These are phyloP conservation scores for Calonectria pseudoreteaudii DNA, from an alignment of 2,329 filamentous ascomycete species.

Conservation along the genomic window DNA sequence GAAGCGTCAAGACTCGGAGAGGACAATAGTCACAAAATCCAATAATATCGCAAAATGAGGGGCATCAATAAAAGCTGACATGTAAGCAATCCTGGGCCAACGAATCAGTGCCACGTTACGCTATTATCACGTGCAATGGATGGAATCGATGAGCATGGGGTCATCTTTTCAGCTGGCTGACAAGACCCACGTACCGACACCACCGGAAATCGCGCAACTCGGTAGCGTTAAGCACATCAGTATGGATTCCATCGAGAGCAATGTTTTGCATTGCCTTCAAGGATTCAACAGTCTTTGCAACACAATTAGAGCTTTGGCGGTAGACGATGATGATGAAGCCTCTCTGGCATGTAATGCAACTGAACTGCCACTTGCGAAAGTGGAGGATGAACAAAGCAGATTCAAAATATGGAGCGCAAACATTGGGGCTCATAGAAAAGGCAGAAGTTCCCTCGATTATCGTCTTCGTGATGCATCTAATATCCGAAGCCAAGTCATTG, in stretches of 20 bases:
- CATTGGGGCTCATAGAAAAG: conserved; percentile 7
- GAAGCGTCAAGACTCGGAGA: not conserved
- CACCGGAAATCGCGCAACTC: not conserved
- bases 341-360: not conserved
- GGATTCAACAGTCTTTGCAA: not conserved
- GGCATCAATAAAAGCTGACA: not conserved
- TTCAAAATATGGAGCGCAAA: conserved; percentile 29
- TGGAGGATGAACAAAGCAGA: conserved; percentile 5
- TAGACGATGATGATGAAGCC: not conserved
- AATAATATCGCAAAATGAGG: not conserved
- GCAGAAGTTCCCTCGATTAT: conserved; percentile 5
- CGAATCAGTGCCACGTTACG: not conserved
- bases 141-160: not conserved
- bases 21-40: not conserved
- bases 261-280: not conserved
- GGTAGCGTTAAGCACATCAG: not conserved
- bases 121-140: not conserved
- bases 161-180: not conserved
- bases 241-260: not conserved
- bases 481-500: not conserved
- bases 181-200: not conserved
- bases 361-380: not conserved
- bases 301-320: not conserved
- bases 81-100: not conserved
- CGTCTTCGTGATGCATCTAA: conserved; percentile 28